Evolutionary conservation across 2,329 filamentous ascomycete species (phyloP), one percentile per base, ranked within the genome.

Genomic region (Pseudogymnoascus sp.): DNA sequence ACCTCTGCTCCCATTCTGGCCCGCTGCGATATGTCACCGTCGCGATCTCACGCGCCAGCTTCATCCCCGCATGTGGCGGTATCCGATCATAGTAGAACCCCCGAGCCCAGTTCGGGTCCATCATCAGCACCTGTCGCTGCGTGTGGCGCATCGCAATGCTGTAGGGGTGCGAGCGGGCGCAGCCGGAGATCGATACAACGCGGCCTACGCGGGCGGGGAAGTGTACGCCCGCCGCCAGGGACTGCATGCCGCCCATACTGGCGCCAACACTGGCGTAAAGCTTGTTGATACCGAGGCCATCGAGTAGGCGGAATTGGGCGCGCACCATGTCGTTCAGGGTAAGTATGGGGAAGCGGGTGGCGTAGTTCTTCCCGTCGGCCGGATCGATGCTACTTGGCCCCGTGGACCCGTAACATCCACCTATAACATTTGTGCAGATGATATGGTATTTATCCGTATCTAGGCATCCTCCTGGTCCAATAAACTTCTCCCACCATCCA

Each of bases 401-500:
- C 0, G 94, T 99, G 36, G 90, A 96, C 35, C 94, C 94, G 74
- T 94, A 97, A 75, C 94, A 99, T 5, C 94, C 92, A 59, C 94
- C 94, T 36, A 99, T 82, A 54, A 97, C 92, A 72, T 99, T 99
- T 8, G 94, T 97, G 77, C 94, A 99, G 64, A 99, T 90, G 63
- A 99, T 78, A 71, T 92, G 90, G 78, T 95, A 96, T 72, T 91
- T 93, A 74, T 93, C 78, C 1, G 94, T 99, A 73, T 99, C 91
- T 8, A 99, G 77, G 9, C 91, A 89, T 18, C 82, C 82, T 0
- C 89, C 91, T 0, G 92, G 89, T 0, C 94, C 94, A 70, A 99
- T 97, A 73, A 99, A 99, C 74, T 89, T 93, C 76, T 99, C 94
- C 94, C 94, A 99, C 94, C 94, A 99, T 3, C 94, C 94, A 0